Conservation (phyloP, 208 protist genomes). For the Crithidia acanthocephali region DNA sequence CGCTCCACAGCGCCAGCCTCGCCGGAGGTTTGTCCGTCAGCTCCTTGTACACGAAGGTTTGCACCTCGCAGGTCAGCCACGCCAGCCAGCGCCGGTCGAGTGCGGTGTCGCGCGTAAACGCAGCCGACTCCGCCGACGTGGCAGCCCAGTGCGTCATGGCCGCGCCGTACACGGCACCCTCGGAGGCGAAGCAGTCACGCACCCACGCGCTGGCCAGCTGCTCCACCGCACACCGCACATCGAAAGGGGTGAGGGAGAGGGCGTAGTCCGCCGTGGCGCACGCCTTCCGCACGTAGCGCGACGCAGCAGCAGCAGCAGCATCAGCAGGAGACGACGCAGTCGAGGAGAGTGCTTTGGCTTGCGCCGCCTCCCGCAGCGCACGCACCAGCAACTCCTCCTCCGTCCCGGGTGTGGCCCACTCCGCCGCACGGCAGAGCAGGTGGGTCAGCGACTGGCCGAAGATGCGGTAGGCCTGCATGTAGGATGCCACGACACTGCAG, state of each 20-base stretch:
- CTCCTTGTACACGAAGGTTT: constrained; percentile 28
- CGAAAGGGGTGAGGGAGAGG: constrained; percentile 20
- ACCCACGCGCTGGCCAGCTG: constrained; percentile 21
- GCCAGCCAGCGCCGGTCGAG: constrained; percentile 33
- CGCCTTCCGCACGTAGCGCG: not conserved
- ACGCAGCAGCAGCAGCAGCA: no score
- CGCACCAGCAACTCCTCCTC: constrained; percentile 28
- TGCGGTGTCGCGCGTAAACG: constrained; percentile 12
- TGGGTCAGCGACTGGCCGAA: constrained; percentile 26
- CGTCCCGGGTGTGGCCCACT: constrained; percentile 23
- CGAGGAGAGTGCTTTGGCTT: constrained; percentile 3
- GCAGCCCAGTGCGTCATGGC: constrained; percentile 16
- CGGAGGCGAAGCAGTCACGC: constrained; percentile 26
- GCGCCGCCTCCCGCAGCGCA: constrained; percentile 25
- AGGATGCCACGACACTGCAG: constrained; percentile 17
- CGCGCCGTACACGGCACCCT: not conserved
- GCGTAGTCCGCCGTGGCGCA: constrained; percentile 29
- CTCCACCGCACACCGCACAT: constrained; percentile 18
- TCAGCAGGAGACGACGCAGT: no score
- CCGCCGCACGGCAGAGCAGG: constrained; percentile 24
- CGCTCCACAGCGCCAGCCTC: constrained; percentile 8
- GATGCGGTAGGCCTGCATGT: constrained; percentile 20
- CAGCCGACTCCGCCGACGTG: constrained; percentile 5
- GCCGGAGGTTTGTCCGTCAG: constrained; percentile 14
- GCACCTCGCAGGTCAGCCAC: constrained; percentile 31